A percentile compares a stretch with the other conserved stretches of the same genome.
Evolutionary conservation across 2,329 filamentous ascomycete species (phyloP).

Genomic region (Aspergillus sp.): DNA sequence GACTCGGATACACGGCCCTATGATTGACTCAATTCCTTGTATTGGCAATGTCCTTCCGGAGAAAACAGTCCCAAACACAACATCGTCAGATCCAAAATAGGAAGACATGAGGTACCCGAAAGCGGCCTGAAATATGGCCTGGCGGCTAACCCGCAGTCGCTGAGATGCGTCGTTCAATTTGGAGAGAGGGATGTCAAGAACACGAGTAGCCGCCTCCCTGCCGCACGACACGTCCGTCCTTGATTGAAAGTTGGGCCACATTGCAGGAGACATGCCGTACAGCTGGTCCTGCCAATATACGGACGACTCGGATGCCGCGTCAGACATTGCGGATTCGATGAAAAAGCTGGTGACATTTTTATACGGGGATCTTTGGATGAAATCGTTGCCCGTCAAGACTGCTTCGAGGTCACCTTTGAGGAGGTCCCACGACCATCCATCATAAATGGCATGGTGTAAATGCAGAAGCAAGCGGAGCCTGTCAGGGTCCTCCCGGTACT

Average conservation of each 20-base stretch:
- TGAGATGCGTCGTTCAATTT: constrained; percentile 23
- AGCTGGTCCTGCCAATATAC: constrained; percentile 65
- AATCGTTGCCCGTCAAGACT: constrained; percentile 34
- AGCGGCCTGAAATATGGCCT: constrained; percentile 28
- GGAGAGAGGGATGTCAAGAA: constrained; percentile 23
- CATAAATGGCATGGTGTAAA: constrained; percentile 77
- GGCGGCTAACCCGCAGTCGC: constrained; percentile 19
- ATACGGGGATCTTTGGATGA: constrained; percentile 48
- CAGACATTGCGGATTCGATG: constrained; percentile 13
- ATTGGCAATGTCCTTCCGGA: constrained; percentile 18
- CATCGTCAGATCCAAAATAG: constrained; percentile 25
- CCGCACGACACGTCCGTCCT: constrained; percentile 15
- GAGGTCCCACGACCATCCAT: constrained; percentile 85
- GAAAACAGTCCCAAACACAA: constrained; percentile 26
- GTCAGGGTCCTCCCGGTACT: constrained; percentile 35
- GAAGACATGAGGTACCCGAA: constrained; percentile 25
- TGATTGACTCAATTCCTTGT: constrained; percentile 13
- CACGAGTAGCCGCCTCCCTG: constrained; percentile 18
- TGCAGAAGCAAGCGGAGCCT: constrained; percentile 38
- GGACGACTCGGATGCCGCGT: constrained; percentile 35
- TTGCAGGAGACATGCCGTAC: constrained; percentile 43
- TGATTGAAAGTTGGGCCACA: constrained; percentile 52
- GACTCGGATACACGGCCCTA: constrained; percentile 28
- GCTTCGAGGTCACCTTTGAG: constrained; percentile 56
- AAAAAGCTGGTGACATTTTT: constrained; percentile 48